Conservation (phyloP, 164 flowering plant genomes). For the Dillenia suffruticosa region DNA sequence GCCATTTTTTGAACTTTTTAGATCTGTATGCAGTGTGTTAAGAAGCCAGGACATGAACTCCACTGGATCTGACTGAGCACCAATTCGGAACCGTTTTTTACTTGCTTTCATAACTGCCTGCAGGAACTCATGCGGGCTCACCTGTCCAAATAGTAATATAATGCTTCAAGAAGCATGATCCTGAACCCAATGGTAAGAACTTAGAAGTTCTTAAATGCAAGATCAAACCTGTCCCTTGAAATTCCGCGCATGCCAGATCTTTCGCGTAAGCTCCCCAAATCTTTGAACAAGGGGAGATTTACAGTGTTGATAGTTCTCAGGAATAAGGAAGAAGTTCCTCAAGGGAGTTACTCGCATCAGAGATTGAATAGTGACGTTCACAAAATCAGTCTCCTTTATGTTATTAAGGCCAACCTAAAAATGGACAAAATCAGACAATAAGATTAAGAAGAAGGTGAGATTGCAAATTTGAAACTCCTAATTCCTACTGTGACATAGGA, state of each 20-base stretch:
- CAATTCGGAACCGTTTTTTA: constrained; percentile 80
- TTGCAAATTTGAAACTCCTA: too few species aligned
- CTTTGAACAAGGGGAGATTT: constrained; percentile 93
- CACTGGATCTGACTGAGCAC: constrained; percentile 92
- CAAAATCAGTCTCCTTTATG: constrained; percentile 91
- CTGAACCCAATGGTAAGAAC: not conserved
- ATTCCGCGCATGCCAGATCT: constrained; percentile 96
- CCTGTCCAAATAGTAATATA: constrained; percentile 42
- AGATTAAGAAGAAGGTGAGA: not conserved
- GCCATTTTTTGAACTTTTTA: constrained; percentile 52
- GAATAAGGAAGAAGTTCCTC: constrained; percentile 92
- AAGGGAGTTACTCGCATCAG: constrained; percentile 96
- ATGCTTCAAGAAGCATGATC: not conserved
- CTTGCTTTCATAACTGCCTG: constrained; percentile 98
- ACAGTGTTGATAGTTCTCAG: constrained; percentile 78
- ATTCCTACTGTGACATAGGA: too few species aligned
- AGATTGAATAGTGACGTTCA: constrained; percentile 93
- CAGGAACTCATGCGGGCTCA: constrained; percentile 95
- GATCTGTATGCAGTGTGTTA: constrained; percentile 79
- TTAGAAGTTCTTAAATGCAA: not conserved
- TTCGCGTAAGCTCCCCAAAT: constrained; percentile 93
- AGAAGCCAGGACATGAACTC: constrained; percentile 99
- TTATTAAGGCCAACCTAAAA: constrained; percentile 92
- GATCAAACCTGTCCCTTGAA: constrained; percentile 91
- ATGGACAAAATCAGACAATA: constrained; percentile 1